Conservation (phyloP, 805 yeast species). For the Yarrowia divulgata region DNA sequence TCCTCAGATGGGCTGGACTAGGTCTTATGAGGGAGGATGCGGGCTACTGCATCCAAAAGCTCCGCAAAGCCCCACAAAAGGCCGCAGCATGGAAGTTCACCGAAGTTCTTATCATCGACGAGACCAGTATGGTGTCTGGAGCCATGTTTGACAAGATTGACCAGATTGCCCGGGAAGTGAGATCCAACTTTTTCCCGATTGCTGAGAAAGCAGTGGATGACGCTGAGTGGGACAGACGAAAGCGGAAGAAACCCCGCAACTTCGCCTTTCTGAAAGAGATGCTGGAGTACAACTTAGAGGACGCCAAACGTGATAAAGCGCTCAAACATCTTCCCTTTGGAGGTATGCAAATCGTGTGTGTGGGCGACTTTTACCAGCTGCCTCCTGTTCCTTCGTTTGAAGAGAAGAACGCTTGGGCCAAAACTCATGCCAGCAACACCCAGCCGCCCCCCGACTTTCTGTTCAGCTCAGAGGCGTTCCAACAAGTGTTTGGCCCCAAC, state of each 20-base stretch:
- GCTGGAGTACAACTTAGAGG: neutral
- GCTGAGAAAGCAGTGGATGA: neutral
- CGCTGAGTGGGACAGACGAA: neutral
- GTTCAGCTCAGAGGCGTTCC: conserved; percentile 12
- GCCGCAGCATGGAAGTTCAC: conserved; percentile 67
- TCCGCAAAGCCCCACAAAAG: conserved; percentile 56
- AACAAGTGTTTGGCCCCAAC: neutral
- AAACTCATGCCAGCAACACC: no score
- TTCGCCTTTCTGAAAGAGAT: neutral
- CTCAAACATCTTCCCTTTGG: conserved; percentile 71
- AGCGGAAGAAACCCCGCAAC: neutral
- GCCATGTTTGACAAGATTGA: conserved; percentile 75
- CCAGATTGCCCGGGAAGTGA: conserved; percentile 63
- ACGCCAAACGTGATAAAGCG: neutral
- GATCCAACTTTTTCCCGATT: conserved; percentile 44
- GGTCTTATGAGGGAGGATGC: conserved; percentile 70
- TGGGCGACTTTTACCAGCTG: conserved; percentile 92
- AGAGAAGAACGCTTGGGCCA: neutral
- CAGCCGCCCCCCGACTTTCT: conserved; percentile 12
- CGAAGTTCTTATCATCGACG: conserved; percentile 83
- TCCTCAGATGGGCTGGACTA: conserved; percentile 83
- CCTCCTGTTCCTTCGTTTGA: conserved; percentile 70
- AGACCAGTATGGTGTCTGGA: conserved; percentile 91
- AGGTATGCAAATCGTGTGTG: conserved; percentile 82
- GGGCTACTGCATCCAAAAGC: conserved; percentile 46